Evolutionary conservation across 2,329 filamentous ascomycete species (phyloP), one percentile per base, ranked within the genome.

Genomic region (Claviceps sorghi): DNA sequence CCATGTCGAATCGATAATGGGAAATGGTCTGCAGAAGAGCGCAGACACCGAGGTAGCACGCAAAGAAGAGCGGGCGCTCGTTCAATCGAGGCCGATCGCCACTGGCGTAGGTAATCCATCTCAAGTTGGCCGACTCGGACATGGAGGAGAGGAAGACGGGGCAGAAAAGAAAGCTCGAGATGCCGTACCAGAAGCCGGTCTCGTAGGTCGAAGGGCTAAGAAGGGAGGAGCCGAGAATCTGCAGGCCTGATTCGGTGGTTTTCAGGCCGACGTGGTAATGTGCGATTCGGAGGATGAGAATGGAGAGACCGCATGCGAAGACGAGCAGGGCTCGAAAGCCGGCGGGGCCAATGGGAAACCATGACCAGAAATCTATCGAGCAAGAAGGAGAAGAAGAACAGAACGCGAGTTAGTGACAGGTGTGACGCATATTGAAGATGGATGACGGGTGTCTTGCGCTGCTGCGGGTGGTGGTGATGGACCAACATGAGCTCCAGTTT

Each of bases 261-360:
- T 86, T 78, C 54, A 78, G 66, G 59, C 85, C 86, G 57, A 86
- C 76, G 63, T 91, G 88, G 67, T 89, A 82, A 65, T 90, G 84
- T 45, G 85, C 82, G 61, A 96, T 88, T 62, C 90, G 87, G 50
- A 96, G 78, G 59, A 95, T 77, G 69, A 95, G 86, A 58, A 96
- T 77, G 53, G 81, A 73, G 54, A 96, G 78, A 55, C 80, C 82
- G 59, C 83, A 84, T 56, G 86, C 71, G 69, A 90, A 91, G 57
- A 96, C 78, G 56, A 88, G 75, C 17, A 83, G 64, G 6, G 88
- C 79, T 59, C 89, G 84, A 52, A 94, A 67, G 54, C 87, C 88
- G 45, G 84, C 80, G 52, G 76, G 75, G 50, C 88, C 86, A 41
- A 95, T 61, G 26, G 89, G 89, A 58, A 95, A 88, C 85, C 87